Evolutionary conservation across 371 early-diverging fungal species (phyloP), one percentile per base, ranked within the genome.

Genomic region (Umbelopsis sp.): DNA sequence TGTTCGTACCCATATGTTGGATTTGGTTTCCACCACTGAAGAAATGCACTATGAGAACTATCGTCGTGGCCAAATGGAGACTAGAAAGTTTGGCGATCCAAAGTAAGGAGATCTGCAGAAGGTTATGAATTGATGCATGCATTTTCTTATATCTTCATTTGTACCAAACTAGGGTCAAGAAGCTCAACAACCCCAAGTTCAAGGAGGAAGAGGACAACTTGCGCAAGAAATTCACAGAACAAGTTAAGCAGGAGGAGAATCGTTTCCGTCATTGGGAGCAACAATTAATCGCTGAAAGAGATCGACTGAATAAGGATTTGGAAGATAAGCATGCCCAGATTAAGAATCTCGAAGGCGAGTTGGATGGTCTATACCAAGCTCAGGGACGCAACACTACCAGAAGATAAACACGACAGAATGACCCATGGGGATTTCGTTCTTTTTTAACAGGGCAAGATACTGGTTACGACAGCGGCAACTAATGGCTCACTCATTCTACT

Each of bases 211-310:
- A 97, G 78, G 98, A 96, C 69, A 84, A 84, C 29, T 87, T 97
- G 74, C 88, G 96, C 68, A 90, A 92, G 77, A 87, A 93, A 65
- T 96, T 97, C 77, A 95, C 97, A 50, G 96, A 97, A 76, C 95
- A 97, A 77, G 98, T 97, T 68, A 87, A 94, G 65, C 74, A 90
- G 69, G 97, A 97, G 81, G 98, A 97, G 85, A 91, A 90, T 76
- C 78, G 97, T 66, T 97, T 97, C 90, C 89, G 97, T 71, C 91
- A 94, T 74, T 97, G 98, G 98, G 98, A 97, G 80, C 94, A 95
- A 79, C 93, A 88, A 78, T 87, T 99, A 50, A 95, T 98, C 80
- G 90, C 92, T 68, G 98, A 99, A 80, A 91, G 99, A 65, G 98
- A 97, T 80, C 93, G 97, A 70, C 86, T 99, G 66, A 98, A 97